phyloP scores from a whole-genome alignment of 352 stramenopile species.

The Aphanomyces cochlioides region DNA sequence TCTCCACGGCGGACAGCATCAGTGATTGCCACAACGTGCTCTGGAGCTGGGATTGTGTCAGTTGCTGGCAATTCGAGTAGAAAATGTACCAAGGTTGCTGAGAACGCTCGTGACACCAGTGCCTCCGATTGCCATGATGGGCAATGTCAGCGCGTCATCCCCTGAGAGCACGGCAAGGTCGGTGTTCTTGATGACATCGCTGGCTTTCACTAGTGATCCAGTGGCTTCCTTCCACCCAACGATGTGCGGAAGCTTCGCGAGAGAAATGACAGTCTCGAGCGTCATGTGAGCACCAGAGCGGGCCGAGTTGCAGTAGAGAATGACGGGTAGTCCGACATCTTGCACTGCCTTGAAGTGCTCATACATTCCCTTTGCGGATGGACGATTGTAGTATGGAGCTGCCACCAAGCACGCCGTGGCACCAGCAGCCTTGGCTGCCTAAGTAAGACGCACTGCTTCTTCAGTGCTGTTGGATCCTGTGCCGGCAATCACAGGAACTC shows the following conservation, averaged over 20 bases:
- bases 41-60: constrained; percentile 46
- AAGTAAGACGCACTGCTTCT: constrained; percentile 79
- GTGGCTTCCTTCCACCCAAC: constrained; percentile 98
- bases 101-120: constrained; percentile 89
- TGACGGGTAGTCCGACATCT: constrained; percentile 87
- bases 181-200: constrained; percentile 82
- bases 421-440: constrained; percentile 88
- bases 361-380: constrained; percentile 93
- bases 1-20: constrained; percentile 73
- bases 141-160: constrained; percentile 88
- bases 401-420: constrained; percentile 94
- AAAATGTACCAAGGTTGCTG: constrained; percentile 74
- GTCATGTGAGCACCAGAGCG: constrained; percentile 93
- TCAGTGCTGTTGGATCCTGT: constrained; percentile 93
- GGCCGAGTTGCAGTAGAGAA: constrained; percentile 98
- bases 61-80: constrained; percentile 1
- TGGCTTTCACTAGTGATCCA: constrained; percentile 86
- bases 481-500: constrained; percentile 93
- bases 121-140: constrained; percentile 85
- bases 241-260: constrained; percentile 93
- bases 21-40: constrained; percentile 82
- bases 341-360: constrained; percentile 91
- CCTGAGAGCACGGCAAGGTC: constrained; percentile 90
- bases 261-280: constrained; percentile 91
- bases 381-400: constrained; percentile 99